A percentile compares a stretch with the other conserved stretches of the same genome.
These are phyloP conservation scores for Camellia granthamiana DNA, from an alignment of 148 eudicot genomes.

Conservation along the genomic window DNA sequence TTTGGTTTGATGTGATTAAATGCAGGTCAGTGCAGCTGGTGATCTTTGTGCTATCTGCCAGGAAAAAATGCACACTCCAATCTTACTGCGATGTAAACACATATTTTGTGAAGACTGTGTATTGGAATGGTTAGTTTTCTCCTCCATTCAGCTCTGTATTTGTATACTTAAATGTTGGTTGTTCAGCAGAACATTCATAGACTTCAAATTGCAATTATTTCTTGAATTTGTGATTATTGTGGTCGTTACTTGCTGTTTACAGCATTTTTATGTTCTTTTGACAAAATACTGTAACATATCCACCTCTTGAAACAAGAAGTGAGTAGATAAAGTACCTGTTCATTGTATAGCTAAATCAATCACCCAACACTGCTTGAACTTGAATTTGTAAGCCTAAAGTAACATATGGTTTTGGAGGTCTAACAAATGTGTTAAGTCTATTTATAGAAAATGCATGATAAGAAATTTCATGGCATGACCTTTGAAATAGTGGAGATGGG, in stretches of 20 bases:
- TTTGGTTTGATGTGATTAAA: background rate
- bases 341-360: background rate
- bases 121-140: slow-evolving; percentile 71
- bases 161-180: background rate
- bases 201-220: background rate
- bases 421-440: background rate
- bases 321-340: background rate
- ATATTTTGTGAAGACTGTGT: slow-evolving; percentile 88
- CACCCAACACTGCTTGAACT: background rate
- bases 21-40: slow-evolving; percentile 72
- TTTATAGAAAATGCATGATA: too few relatives aligned
- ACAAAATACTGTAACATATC: background rate
- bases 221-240: too few relatives aligned
- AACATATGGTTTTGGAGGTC: background rate
- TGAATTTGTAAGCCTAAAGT: background rate
- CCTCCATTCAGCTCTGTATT: background rate
- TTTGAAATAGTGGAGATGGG: background rate
- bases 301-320: background rate
- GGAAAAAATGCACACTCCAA: slow-evolving; percentile 85
- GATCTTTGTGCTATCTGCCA: slow-evolving; percentile 90
- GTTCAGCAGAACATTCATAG: background rate
- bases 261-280: background rate
- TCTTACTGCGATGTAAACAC: slow-evolving; percentile 80
- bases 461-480: background rate
- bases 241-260: background rate